phyloP scores from a whole-genome alignment of 2,329 filamentous ascomycete species.

The Ceratocystis albifundus region DNA sequence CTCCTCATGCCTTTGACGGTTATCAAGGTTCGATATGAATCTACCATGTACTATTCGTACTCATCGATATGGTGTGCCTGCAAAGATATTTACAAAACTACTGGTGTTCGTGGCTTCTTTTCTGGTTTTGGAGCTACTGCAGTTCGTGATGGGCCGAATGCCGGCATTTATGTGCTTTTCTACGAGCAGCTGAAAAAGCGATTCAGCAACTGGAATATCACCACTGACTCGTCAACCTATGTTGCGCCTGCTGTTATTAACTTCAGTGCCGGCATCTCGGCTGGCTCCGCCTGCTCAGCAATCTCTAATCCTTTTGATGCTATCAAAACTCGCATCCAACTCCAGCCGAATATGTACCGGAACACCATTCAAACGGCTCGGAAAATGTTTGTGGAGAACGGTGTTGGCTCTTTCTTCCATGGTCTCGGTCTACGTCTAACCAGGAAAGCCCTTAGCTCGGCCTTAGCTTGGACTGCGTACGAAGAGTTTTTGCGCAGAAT shows the following conservation, averaged over 20 bases:
- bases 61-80: slow-evolving; percentile 61
- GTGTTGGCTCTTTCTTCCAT: slow-evolving; percentile 67
- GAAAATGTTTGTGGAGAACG: slow-evolving; percentile 73
- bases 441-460: slow-evolving; percentile 82
- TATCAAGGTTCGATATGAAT: slow-evolving; percentile 93
- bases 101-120: slow-evolving; percentile 78
- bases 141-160: slow-evolving; percentile 89
- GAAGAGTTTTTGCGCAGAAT: slow-evolving; percentile 79
- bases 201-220: slow-evolving; percentile 33
- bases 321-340: slow-evolving; percentile 86
- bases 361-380: slow-evolving; percentile 70
- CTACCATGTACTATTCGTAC: slow-evolving; percentile 68
- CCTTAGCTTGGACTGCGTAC: slow-evolving; percentile 95
- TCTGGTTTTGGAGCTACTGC: slow-evolving; percentile 89
- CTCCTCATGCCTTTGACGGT: slow-evolving; percentile 92
- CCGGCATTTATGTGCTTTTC: slow-evolving; percentile 84
- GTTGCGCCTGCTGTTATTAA: slow-evolving; percentile 47
- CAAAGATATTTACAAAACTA: slow-evolving; percentile 58
- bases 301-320: slow-evolving; percentile 96
- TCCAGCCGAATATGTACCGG: slow-evolving; percentile 69
- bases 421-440: slow-evolving; percentile 78
- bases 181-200: slow-evolving; percentile 74
- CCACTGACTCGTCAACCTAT: slow-evolving; percentile 16
- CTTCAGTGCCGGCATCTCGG: slow-evolving; percentile 69
- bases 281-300: slow-evolving; percentile 70